A percentile compares a stretch with the other conserved stretches of the same genome.
Evolutionary conservation across 2,329 filamentous ascomycete genomes (phyloP).

Genomic region (Camillea tinctor): DNA sequence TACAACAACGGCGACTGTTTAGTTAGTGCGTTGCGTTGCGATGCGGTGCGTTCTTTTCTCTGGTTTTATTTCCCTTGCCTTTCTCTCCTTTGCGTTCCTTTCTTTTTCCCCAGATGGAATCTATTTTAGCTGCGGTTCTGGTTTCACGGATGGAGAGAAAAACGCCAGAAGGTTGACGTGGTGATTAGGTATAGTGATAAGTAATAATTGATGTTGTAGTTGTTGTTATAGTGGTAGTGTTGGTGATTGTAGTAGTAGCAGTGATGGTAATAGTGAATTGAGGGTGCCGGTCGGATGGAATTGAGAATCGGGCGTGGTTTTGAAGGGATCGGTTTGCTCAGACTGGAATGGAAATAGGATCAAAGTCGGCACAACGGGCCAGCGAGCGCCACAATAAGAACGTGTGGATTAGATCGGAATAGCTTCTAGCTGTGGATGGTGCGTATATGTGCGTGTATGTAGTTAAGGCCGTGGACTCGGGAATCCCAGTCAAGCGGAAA

Average conservation of each 20-base stretch:
- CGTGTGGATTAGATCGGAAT: slow-evolving; percentile 17
- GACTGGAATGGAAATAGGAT: slow-evolving; percentile 7
- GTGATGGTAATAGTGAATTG: background rate
- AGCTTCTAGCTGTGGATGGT: slow-evolving; percentile 11
- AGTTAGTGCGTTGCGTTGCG: too few species aligned
- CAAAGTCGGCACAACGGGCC: slow-evolving; percentile 21
- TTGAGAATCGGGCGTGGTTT: background rate
- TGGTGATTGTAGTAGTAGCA: too few species aligned
- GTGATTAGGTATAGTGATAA: too few species aligned
- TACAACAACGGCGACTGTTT: background rate
- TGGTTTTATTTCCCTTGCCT: too few species aligned
- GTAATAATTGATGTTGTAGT: too few species aligned
- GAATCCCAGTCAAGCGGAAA: slow-evolving; percentile 8
- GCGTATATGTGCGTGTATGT: background rate
- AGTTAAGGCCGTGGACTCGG: slow-evolving; percentile 13
- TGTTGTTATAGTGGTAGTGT: too few species aligned
- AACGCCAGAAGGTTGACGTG: background rate
- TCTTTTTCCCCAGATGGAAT: background rate
- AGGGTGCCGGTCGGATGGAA: background rate
- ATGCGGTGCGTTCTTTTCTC: too few species aligned
- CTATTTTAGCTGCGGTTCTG: background rate
- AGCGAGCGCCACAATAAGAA: slow-evolving; percentile 20
- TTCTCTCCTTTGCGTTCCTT: background rate
- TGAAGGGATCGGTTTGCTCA: slow-evolving; percentile 2
- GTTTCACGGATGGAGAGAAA: background rate